These are phyloP conservation scores for Ajuga chamaepitys DNA, from an alignment of 257 asterid species.

Conservation along the genomic window DNA sequence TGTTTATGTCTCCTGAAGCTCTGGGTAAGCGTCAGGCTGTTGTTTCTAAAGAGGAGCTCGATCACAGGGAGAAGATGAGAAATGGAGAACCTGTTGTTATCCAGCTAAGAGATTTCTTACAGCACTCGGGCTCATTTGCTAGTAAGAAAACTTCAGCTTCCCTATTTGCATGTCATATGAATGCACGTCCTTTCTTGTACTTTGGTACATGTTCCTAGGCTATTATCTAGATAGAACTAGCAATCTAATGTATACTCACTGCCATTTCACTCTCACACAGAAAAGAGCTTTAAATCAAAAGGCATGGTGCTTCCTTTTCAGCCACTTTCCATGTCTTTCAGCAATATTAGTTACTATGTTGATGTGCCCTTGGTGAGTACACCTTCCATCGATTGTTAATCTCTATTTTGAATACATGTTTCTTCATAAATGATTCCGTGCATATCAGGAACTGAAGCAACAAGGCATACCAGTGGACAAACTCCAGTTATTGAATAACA, in stretches of 20 bases:
- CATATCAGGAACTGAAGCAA: slow-evolving; percentile 72
- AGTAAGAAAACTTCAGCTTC: slow-evolving; percentile 37
- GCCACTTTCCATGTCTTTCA: slow-evolving; percentile 81
- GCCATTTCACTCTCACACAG: slow-evolving; percentile 28
- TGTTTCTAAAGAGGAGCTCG: slow-evolving; percentile 62
- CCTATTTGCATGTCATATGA: background rate
- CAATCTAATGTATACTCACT: slow-evolving; percentile 3
- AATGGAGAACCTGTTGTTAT: slow-evolving; percentile 62
- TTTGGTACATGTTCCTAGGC: slow-evolving; percentile 9
- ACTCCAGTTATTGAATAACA: slow-evolving; percentile 63
- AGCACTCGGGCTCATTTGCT: slow-evolving; percentile 80
- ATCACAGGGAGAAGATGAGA: slow-evolving; percentile 46
- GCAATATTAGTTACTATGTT: slow-evolving; percentile 78
- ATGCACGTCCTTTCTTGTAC: background rate
- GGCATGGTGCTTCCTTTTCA: slow-evolving; percentile 97
- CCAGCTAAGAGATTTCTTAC: slow-evolving; percentile 76
- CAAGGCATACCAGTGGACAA: slow-evolving; percentile 76
- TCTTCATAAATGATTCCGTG: slow-evolving; percentile 7
- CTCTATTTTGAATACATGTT: slow-evolving; percentile 1
- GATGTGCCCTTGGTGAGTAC: slow-evolving; percentile 77
- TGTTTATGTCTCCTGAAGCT: slow-evolving; percentile 38
- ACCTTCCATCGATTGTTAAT: slow-evolving; percentile 11
- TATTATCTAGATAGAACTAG: background rate
- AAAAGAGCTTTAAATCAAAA: slow-evolving; percentile 64
- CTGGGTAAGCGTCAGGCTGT: slow-evolving; percentile 79